Conservation (phyloP, 2,329 filamentous ascomycete genomes). For the Venturia pyrina region DNA sequence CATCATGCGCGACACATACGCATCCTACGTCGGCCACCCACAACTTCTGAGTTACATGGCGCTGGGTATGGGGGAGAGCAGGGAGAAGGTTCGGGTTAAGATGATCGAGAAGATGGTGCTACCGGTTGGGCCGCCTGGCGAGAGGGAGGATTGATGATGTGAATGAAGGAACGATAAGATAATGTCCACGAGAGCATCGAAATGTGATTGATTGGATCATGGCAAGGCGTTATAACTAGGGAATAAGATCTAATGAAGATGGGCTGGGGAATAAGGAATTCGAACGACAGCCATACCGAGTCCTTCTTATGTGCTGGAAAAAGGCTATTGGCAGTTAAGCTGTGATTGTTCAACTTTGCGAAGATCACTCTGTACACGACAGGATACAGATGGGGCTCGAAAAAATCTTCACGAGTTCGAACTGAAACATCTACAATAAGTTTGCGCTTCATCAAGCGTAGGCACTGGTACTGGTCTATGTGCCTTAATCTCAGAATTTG, state of each 20-base stretch:
- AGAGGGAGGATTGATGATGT: constrained; percentile 32
- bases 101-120: constrained; percentile 68
- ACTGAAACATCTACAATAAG: not conserved
- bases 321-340: no score
- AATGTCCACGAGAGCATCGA: not conserved
- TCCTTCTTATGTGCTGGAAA: no score
- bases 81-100: constrained; percentile 67
- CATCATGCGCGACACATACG: constrained; percentile 86
- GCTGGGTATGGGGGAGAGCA: constrained; percentile 76
- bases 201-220: not conserved
- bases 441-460: not conserved
- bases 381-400: no score
- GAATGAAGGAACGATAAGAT: not conserved
- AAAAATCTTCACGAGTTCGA: no score
- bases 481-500: not conserved
- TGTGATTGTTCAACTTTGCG: no score
- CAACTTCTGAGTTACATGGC: constrained; percentile 81
- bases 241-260: not conserved
- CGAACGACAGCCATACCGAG: no score
- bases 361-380: no score
- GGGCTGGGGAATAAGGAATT: not conserved
- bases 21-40: constrained; percentile 81
- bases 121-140: constrained; percentile 55
- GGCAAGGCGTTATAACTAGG: not conserved
- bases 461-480: not conserved